Conservation (phyloP, 225 moss, liverwort and hornwort genomes). For the Physcomitrium patens region DNA sequence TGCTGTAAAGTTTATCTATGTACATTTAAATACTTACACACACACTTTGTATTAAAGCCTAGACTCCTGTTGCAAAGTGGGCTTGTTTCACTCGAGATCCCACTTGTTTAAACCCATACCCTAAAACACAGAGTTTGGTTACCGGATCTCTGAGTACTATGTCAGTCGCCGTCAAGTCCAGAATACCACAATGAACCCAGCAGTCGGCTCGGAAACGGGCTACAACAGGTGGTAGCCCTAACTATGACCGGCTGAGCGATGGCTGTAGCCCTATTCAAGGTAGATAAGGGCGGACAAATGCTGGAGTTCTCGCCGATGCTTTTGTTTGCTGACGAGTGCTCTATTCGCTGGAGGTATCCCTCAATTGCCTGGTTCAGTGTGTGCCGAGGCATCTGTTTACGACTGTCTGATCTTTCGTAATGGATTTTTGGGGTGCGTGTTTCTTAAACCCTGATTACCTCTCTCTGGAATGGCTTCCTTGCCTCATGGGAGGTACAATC, state of each 20-base stretch:
- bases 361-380: background rate
- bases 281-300: background rate
- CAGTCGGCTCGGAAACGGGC: background rate
- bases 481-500: background rate
- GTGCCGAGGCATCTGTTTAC: background rate
- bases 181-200: too few species aligned
- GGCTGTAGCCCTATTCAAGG: constrained; percentile 25
- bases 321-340: background rate
- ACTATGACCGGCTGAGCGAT: constrained; percentile 34
- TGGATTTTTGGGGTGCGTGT: constrained; percentile 51
- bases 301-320: too few species aligned
- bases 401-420: background rate
- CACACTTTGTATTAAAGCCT: too few species aligned
- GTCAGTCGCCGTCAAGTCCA: too few species aligned
- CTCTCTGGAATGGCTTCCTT: background rate
- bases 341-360: constrained; percentile 4
- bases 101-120: too few species aligned
- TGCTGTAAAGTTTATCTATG: too few species aligned
- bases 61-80: too few species aligned
- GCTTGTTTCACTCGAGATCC: too few species aligned
- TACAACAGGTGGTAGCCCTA: constrained; percentile 24
- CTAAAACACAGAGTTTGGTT: too few species aligned
- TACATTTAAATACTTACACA: too few species aligned
- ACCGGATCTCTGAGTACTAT: too few species aligned
- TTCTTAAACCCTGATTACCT: constrained; percentile 9